phyloP scores from a whole-genome alignment of 2,329 filamentous ascomycete genomes.

The Aureobasidium sp. region DNA sequence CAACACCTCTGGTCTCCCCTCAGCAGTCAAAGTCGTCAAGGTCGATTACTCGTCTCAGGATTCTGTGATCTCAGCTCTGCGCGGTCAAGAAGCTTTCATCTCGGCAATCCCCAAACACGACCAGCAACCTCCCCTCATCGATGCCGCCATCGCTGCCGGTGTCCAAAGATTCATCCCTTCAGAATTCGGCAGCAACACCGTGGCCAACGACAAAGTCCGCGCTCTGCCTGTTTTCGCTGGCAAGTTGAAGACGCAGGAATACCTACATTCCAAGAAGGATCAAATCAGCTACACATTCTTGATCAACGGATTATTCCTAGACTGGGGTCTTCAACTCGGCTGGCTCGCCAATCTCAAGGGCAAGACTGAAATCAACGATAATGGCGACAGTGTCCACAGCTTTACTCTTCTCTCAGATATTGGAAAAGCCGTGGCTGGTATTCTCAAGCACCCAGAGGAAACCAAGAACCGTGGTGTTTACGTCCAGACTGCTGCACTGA shows the following conservation, averaged over 20 bases:
- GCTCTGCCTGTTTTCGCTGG: conserved; percentile 28
- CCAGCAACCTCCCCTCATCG: conserved; percentile 25
- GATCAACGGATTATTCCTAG: conserved; percentile 30
- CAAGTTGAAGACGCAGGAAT: conserved; percentile 28
- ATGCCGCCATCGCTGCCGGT: conserved; percentile 31
- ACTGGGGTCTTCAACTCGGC: conserved; percentile 25
- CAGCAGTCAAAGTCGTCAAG: conserved; percentile 21
- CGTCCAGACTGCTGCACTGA: conserved; percentile 25
- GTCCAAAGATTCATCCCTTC: conserved; percentile 34
- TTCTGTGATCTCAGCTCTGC: conserved; percentile 25
- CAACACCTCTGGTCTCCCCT: conserved; percentile 18
- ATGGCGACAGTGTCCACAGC: conserved; percentile 26
- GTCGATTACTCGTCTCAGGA: conserved; percentile 25
- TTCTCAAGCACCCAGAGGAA: conserved; percentile 25
- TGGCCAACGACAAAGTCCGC: conserved; percentile 20
- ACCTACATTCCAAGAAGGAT: conserved; percentile 23
- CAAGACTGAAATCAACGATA: conserved; percentile 26
- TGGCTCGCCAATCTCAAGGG: conserved; percentile 24
- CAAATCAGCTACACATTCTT: conserved; percentile 28
- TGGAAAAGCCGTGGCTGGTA: conserved; percentile 24
- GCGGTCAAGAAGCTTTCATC: conserved; percentile 31
- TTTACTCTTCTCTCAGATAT: conserved; percentile 24
- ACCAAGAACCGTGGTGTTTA: conserved; percentile 29
- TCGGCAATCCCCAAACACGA: conserved; percentile 24
- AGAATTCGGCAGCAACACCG: conserved; percentile 33